Evolutionary conservation across 139 green algal genomes (phyloP).

Genomic region (Coelastrella sp.): DNA sequence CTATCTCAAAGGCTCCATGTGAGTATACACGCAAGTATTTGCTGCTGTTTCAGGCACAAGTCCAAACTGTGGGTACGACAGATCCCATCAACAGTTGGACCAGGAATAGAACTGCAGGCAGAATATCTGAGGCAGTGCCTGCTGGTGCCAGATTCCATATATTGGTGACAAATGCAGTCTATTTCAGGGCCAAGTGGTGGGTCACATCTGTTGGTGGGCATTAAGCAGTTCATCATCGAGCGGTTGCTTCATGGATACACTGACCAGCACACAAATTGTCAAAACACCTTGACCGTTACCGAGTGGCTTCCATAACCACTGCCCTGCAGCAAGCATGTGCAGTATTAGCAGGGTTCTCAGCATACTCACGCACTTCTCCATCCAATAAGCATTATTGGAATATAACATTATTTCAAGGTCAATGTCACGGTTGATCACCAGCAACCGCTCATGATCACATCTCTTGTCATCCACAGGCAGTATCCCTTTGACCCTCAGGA

Average conservation of each 20-base stretch:
- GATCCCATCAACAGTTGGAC: not conserved
- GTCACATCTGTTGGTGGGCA: not conserved
- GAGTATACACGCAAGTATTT: not conserved
- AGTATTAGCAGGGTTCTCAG: too few species aligned
- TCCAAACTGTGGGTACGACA: not conserved
- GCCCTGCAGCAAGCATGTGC: too few species aligned
- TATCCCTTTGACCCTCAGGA: constrained; percentile 3
- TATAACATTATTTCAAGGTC: not conserved
- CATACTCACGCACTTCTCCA: too few species aligned
- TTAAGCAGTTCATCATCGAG: not conserved
- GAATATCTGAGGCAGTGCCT: not conserved
- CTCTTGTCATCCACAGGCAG: not conserved
- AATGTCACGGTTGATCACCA: not conserved
- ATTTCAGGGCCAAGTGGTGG: constrained; percentile 4
- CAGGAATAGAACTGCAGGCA: not conserved
- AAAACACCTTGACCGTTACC: too few species aligned
- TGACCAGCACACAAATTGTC: too few species aligned
- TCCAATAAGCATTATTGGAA: too few species aligned
- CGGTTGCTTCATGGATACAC: too few species aligned
- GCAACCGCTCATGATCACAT: not conserved
- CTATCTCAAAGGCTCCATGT: not conserved
- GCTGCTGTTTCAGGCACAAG: not conserved
- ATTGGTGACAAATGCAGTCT: constrained; percentile 16
- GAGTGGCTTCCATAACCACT: too few species aligned
- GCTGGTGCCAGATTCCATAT: not conserved